A percentile compares a stretch with the other conserved stretches of the same genome.
phyloP scores from a whole-genome alignment of 1,284 basidiomycete species.

The Pyrrhoderma noxium region DNA sequence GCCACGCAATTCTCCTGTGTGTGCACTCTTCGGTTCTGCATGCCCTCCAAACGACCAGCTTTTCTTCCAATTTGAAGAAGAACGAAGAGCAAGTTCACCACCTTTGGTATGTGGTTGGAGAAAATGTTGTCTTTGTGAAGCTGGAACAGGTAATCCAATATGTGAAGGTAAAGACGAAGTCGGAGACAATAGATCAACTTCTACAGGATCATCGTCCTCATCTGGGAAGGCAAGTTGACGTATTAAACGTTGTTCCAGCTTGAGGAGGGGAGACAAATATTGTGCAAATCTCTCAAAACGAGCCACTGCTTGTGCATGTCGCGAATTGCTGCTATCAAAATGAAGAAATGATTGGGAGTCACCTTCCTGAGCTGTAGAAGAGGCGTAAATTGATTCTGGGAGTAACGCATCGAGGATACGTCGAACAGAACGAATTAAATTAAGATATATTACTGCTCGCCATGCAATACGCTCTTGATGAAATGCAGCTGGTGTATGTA shows the following conservation, averaged over 20 bases:
- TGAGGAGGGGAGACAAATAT: conserved; percentile 54
- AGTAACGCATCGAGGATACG: conserved; percentile 69
- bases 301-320: neutral
- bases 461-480: conserved; percentile 72
- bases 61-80: conserved; percentile 67
- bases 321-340: neutral
- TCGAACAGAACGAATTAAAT: conserved; percentile 71
- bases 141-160: conserved; percentile 14
- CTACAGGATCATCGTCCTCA: conserved; percentile 46
- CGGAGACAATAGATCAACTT: conserved; percentile 28
- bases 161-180: conserved; percentile 9
- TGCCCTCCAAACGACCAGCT: conserved; percentile 46
- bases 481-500: conserved; percentile 67
- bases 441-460: conserved; percentile 79
- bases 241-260: conserved; percentile 61
- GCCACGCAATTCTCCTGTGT: conserved; percentile 61
- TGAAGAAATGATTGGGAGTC: conserved; percentile 12
- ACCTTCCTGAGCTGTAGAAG: neutral
- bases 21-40: conserved; percentile 52
- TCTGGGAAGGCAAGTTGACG: conserved; percentile 54
- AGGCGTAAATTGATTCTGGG: no score
- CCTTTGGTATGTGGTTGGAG: no score
- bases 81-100: conserved; percentile 52
- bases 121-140: no score
- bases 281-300: conserved; percentile 50